Conservation (phyloP, 2,329 filamentous ascomycete species). For the Grosmannia clavigera region DNA sequence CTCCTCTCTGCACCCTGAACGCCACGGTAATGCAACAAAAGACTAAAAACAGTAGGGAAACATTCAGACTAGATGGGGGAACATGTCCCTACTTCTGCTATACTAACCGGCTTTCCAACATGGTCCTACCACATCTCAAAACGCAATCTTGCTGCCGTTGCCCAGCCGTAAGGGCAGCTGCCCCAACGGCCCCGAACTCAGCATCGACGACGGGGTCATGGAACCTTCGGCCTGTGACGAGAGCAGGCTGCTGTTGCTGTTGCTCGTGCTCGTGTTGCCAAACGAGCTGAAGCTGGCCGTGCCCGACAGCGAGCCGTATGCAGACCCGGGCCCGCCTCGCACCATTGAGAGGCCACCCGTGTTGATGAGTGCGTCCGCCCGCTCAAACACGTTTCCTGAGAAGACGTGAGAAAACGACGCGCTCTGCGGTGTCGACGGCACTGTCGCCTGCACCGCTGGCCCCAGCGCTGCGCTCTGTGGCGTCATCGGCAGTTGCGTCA, state of each 20-base stretch:
- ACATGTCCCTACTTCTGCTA: no score
- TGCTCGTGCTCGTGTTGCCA: constrained; percentile 14
- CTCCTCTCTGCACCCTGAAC: not conserved
- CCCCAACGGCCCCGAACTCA: constrained; percentile 16
- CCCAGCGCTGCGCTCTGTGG: constrained; percentile 82
- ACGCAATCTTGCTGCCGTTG: constrained; percentile 11
- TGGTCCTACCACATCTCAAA: not conserved
- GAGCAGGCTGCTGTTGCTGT: constrained; percentile 10
- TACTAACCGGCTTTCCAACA: no score
- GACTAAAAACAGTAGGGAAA: not conserved
- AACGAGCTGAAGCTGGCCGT: constrained; percentile 37
- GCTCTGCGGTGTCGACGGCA: constrained; percentile 57
- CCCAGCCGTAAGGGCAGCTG: constrained; percentile 18
- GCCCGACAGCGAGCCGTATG: constrained; percentile 45
- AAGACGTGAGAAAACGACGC: constrained; percentile 43
- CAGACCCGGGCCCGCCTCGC: constrained; percentile 22
- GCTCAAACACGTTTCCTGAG: constrained; percentile 46
- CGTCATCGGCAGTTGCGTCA: constrained; percentile 56
- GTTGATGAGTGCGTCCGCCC: constrained; percentile 44
- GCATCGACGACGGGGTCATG: constrained; percentile 18
- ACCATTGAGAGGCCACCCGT: constrained; percentile 47
- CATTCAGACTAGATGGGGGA: no score
- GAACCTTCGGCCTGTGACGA: constrained; percentile 17
- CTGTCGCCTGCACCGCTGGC: constrained; percentile 79
- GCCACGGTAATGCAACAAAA: not conserved